Percentiles rank a stretch among this genome's conserved stretches.
phyloP scores from a whole-genome alignment of 805 yeast species.

The Myxozyma nipponensis region DNA sequence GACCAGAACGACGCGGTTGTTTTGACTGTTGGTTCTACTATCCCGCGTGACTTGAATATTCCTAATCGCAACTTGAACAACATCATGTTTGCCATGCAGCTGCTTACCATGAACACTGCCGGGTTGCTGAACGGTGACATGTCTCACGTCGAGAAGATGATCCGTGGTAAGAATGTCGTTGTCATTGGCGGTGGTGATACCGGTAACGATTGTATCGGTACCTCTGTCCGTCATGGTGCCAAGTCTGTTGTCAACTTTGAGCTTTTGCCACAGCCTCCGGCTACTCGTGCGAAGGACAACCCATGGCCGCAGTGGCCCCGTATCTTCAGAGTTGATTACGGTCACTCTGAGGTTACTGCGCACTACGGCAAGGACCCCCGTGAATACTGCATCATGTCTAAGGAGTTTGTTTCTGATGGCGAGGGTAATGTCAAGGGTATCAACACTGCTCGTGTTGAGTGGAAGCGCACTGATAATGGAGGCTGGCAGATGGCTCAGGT shows the following conservation, averaged over 20 bases:
- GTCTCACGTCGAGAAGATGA: conserved; percentile 66
- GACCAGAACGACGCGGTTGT: conserved; percentile 74
- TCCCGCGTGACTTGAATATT: conserved; percentile 90
- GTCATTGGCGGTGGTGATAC: conserved; percentile 99
- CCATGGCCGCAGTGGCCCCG: conserved; percentile 99
- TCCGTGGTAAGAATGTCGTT: conserved; percentile 75
- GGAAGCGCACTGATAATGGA: conserved; percentile 93
- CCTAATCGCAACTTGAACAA: conserved; percentile 90
- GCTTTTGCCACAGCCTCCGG: conserved; percentile 87
- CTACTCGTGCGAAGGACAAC: conserved; percentile 81
- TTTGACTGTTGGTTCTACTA: conserved; percentile 90
- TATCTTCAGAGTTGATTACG: conserved; percentile 95
- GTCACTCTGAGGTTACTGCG: conserved; percentile 90
- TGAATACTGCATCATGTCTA: conserved; percentile 90
- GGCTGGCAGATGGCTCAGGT: conserved; percentile 99
- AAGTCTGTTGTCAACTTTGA: conserved; percentile 91
- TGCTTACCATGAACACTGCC: conserved; percentile 82
- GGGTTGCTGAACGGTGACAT: conserved; percentile 72
- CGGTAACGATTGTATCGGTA: conserved; percentile 98
- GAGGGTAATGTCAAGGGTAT: conserved; percentile 93
- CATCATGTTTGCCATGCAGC: conserved; percentile 91
- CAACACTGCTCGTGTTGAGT: conserved; percentile 94
- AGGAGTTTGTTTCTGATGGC: conserved; percentile 92
- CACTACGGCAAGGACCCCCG: conserved; percentile 98
- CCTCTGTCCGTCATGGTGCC: conserved; percentile 96